Evolutionary conservation across 768 basidiomycete genomes (phyloP).

Genomic region (Tylopilus sp.): DNA sequence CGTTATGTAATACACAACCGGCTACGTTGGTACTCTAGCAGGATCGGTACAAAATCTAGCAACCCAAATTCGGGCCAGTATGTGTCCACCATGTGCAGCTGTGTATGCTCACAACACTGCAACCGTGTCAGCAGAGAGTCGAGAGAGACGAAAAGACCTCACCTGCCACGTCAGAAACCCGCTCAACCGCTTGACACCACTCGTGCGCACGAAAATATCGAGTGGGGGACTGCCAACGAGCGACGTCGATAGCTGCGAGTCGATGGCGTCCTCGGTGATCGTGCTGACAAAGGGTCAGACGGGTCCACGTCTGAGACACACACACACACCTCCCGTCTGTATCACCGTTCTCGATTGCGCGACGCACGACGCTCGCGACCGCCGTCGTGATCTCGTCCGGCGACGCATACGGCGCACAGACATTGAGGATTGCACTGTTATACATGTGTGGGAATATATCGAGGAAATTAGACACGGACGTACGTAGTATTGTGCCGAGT

Average conservation of each 20-base stretch:
- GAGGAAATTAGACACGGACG: not conserved
- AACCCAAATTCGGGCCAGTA: slow-evolving; percentile 96
- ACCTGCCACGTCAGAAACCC: slow-evolving; percentile 98
- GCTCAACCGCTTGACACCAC: slow-evolving; percentile 60
- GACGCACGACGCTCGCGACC: slow-evolving; percentile 38
- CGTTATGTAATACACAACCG: slow-evolving; percentile 17
- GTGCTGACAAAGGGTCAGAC: slow-evolving; percentile 24
- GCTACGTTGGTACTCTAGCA: slow-evolving; percentile 87
- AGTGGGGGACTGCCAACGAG: slow-evolving; percentile 70
- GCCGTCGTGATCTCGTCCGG: slow-evolving; percentile 89
- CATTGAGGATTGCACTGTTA: slow-evolving; percentile 78
- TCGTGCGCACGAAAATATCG: slow-evolving; percentile 88
- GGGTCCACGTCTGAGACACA: not conserved
- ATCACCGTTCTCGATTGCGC: slow-evolving; percentile 32
- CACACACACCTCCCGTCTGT: slow-evolving; percentile 25
- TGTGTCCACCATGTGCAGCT: slow-evolving; percentile 77
- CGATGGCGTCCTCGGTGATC: slow-evolving; percentile 68
- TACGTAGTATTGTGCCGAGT: slow-evolving; percentile 74
- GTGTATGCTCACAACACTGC: slow-evolving; percentile 79
- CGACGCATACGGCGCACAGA: slow-evolving; percentile 91
- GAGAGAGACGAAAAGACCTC: not conserved
- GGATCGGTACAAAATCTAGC: slow-evolving; percentile 79
- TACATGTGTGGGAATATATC: not conserved
- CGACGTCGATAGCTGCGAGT: slow-evolving; percentile 62
- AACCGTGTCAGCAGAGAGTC: not conserved